Evolutionary conservation across 331 rosid species (phyloP).

Genomic region (Rosa hybrid): DNA sequence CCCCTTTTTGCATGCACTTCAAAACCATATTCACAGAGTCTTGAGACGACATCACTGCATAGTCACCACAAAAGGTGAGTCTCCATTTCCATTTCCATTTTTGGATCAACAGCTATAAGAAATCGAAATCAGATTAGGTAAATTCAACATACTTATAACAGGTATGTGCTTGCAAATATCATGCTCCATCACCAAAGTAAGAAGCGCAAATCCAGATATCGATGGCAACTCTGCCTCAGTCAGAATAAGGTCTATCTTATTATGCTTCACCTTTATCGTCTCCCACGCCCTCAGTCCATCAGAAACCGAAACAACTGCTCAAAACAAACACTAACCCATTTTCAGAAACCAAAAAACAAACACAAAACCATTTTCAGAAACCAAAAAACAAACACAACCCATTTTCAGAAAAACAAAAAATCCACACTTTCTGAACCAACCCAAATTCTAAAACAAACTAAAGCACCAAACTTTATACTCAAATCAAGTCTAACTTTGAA

Average conservation of each 20-base stretch:
- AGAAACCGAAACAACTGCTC: constrained; percentile 63
- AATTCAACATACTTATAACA: constrained; percentile 57
- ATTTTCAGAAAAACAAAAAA: neutral
- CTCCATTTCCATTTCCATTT: neutral
- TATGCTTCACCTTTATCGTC: constrained; percentile 50
- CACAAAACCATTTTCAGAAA: too few species aligned
- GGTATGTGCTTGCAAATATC: constrained; percentile 70
- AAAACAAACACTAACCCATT: neutral
- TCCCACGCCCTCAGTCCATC: constrained; percentile 84
- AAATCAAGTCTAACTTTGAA: neutral
- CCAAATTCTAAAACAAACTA: neutral
- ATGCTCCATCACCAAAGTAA: constrained; percentile 67
- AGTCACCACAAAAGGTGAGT: constrained; percentile 21
- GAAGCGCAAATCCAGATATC: constrained; percentile 76
- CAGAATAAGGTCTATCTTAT: constrained; percentile 58
- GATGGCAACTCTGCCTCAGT: constrained; percentile 79
- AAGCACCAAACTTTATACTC: neutral
- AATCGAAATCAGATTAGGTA: neutral
- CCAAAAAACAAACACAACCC: neutral
- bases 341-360: neutral
- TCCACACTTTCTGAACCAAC: neutral
- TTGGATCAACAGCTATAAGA: neutral
- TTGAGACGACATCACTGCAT: constrained; percentile 80
- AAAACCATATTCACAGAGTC: constrained; percentile 60
- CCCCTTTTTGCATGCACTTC: constrained; percentile 77